Evolutionary conservation across 306 rosid genomes (phyloP).

Genomic region (Sicyos baderoa): DNA sequence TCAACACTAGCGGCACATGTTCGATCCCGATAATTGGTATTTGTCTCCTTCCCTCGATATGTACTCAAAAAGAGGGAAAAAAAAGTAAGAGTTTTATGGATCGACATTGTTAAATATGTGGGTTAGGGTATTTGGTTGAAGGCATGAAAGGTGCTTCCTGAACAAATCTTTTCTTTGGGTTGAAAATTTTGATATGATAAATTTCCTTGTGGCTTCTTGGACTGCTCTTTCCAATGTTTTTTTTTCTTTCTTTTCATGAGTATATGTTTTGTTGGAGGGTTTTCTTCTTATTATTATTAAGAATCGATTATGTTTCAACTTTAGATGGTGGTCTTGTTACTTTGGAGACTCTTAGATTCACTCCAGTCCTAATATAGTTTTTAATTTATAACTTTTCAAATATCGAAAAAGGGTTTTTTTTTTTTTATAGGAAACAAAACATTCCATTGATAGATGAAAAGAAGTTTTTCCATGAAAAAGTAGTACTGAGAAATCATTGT

Average conservation of each 20-base stretch:
- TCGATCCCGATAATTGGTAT: too few relatives aligned
- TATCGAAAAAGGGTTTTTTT: not conserved
- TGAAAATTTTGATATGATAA: not conserved
- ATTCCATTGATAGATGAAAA: too few relatives aligned
- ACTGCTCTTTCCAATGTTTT: not conserved
- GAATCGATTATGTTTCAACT: not conserved
- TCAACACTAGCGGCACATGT: too few relatives aligned
- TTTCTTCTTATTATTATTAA: not conserved
- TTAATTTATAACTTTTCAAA: not conserved
- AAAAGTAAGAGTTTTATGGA: not conserved
- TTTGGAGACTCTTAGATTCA: not conserved
- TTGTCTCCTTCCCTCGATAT: too few relatives aligned
- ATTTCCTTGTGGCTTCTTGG: not conserved
- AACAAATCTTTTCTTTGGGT: not conserved
- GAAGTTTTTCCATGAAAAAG: not conserved
- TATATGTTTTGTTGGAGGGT: not conserved
- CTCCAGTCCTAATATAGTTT: not conserved
- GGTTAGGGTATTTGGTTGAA: not conserved
- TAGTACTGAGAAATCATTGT: not conserved
- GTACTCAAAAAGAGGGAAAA: constrained; percentile 8
- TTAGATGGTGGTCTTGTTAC: not conserved
- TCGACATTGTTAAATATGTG: not conserved
- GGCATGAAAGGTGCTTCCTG: too few relatives aligned
- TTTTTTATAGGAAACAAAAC: too few relatives aligned
- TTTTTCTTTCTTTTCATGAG: not conserved